Percentiles rank a stretch among this genome's conserved stretches.
Conservation (phyloP, 129 eudicot genomes). For the Saposhnikovia divaricata region DNA sequence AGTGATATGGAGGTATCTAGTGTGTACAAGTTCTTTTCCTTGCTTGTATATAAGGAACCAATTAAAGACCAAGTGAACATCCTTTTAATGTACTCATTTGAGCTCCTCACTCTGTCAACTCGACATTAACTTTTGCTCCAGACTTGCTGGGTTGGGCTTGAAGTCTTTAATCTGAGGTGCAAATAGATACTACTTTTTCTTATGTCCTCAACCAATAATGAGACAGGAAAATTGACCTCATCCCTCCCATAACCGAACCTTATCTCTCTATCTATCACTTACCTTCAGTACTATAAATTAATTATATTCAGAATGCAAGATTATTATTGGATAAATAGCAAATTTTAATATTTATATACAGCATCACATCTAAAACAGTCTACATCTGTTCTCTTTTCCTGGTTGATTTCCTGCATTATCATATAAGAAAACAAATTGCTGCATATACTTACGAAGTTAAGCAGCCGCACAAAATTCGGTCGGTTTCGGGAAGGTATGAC, state of each 20-base stretch:
- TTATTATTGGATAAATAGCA: not conserved
- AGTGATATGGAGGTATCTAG: not conserved
- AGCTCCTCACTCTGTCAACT: not conserved
- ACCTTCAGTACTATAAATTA: not conserved
- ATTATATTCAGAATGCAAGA: not conserved
- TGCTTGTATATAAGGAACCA: not conserved
- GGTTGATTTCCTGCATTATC: not conserved
- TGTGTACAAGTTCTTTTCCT: not conserved
- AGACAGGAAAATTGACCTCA: not conserved
- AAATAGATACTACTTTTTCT: not conserved
- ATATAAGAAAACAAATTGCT: not conserved
- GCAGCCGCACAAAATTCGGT: conserved; percentile 51
- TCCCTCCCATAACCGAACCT: not conserved
- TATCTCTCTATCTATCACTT: not conserved
- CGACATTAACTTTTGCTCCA: not conserved
- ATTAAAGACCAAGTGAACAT: not conserved
- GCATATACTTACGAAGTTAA: conserved; percentile 53
- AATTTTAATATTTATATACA: not conserved
- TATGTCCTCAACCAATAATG: not conserved
- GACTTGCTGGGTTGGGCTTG: not conserved
- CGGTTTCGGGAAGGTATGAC: conserved; percentile 58
- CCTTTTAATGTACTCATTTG: not conserved
- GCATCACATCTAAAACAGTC: not conserved
- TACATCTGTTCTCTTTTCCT: not conserved
- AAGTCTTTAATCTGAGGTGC: not conserved